Conservation (phyloP, 2,329 filamentous ascomycete genomes). For the Talaromyces sp. region DNA sequence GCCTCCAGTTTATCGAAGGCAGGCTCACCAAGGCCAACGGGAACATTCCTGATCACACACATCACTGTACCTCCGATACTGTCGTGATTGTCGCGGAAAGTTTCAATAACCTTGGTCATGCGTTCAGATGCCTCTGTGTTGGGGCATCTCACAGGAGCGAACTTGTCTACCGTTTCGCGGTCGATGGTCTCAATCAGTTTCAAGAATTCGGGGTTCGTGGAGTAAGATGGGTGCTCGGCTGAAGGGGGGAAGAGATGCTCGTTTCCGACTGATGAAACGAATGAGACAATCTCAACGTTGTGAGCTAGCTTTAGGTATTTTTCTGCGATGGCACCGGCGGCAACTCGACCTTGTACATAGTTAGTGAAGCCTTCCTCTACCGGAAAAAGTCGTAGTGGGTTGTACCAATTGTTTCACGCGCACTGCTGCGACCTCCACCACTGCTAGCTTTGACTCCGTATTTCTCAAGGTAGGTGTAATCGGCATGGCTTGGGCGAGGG, state of each 20-base stretch:
- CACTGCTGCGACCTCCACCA: conserved; percentile 83
- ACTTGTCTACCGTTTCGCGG: conserved; percentile 71
- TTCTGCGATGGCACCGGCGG: conserved; percentile 86
- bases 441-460: conserved; percentile 90
- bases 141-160: conserved; percentile 84
- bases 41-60: conserved; percentile 83
- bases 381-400: no score
- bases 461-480: conserved; percentile 96
- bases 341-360: conserved; percentile 60
- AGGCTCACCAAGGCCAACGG: conserved; percentile 83
- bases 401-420: conserved; percentile 85
- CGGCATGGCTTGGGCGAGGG: conserved; percentile 87
- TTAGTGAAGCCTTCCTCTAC: background rate
- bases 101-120: conserved; percentile 76
- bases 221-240: conserved; percentile 60
- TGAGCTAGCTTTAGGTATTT: conserved; percentile 80
- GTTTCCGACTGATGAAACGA: conserved; percentile 77
- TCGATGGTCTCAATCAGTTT: conserved; percentile 66
- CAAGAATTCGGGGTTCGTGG: conserved; percentile 74
- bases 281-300: conserved; percentile 86
- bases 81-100: conserved; percentile 72
- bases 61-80: conserved; percentile 94
- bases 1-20: conserved; percentile 96
- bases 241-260: conserved; percentile 72
- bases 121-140: conserved; percentile 56